Evolutionary conservation across 2,329 filamentous ascomycete species (phyloP).

Genomic region (Cladophialophora immunda): DNA sequence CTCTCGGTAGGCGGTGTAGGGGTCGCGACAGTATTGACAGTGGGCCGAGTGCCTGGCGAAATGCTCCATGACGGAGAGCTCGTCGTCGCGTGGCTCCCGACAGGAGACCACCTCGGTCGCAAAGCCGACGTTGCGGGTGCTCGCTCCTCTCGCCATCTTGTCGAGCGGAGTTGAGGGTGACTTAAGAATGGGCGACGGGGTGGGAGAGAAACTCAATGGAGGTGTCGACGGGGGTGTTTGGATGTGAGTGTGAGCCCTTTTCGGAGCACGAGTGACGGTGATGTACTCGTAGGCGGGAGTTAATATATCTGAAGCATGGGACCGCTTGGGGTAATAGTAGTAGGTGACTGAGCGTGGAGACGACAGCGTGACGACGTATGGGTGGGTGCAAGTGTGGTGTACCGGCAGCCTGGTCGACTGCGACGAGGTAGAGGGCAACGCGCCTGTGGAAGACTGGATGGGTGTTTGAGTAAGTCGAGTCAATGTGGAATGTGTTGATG

Average conservation of each 20-base stretch:
- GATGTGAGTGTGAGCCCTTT: slow-evolving; percentile 16
- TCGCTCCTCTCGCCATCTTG: slow-evolving; percentile 34
- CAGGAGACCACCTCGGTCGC: slow-evolving; percentile 37
- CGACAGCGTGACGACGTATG: slow-evolving; percentile 38
- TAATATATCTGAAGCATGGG: slow-evolving; percentile 23
- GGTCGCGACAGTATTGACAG: slow-evolving; percentile 46
- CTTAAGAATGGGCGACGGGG: slow-evolving; percentile 31
- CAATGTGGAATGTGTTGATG: slow-evolving; percentile 13
- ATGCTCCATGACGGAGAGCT: slow-evolving; percentile 47
- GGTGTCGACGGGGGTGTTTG: slow-evolving; percentile 31
- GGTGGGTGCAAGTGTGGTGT: slow-evolving; percentile 2
- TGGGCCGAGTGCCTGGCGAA: slow-evolving; percentile 48
- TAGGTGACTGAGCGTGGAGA: slow-evolving; percentile 38
- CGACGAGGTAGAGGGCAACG: slow-evolving; percentile 13
- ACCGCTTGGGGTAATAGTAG: slow-evolving; percentile 37
- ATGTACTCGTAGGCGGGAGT: slow-evolving; percentile 33
- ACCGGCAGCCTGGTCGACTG: slow-evolving; percentile 32
- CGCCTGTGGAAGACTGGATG: slow-evolving; percentile 6
- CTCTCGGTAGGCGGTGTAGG: slow-evolving; percentile 43
- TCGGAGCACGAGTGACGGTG: slow-evolving; percentile 34
- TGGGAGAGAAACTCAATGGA: slow-evolving; percentile 34
- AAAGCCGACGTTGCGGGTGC: slow-evolving; percentile 39
- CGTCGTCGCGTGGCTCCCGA: slow-evolving; percentile 45
- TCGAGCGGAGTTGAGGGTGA: slow-evolving; percentile 31
- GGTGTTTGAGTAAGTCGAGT: slow-evolving; percentile 1